Evolutionary conservation across 176 grass and related monocot genomes (phyloP).

Genomic region (maize (Zea mays)): DNA sequence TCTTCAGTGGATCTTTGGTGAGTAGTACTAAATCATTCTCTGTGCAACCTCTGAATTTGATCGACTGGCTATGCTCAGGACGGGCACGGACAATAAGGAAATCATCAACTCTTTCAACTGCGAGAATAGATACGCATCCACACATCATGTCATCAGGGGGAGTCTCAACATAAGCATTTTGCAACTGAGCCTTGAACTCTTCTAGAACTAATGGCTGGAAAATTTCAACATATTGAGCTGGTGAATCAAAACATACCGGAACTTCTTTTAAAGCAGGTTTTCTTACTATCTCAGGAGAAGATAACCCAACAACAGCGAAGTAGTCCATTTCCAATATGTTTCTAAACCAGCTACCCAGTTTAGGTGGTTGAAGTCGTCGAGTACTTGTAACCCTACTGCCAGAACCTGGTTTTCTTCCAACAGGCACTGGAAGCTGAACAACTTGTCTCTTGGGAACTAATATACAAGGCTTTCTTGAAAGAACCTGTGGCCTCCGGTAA

Average conservation of each 20-base stretch:
- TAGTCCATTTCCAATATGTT: constrained; percentile 89
- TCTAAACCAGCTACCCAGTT: constrained; percentile 80
- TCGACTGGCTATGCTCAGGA: constrained; percentile 57
- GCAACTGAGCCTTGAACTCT: constrained; percentile 94
- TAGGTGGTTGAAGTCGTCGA: constrained; percentile 67
- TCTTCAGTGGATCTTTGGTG: constrained; percentile 76
- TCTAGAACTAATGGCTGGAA: constrained; percentile 93
- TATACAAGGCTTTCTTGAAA: constrained; percentile 50
- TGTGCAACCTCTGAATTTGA: constrained; percentile 56
- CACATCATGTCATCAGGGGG: constrained; percentile 74
- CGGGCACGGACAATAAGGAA: constrained; percentile 83
- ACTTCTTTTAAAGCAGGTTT: constrained; percentile 68
- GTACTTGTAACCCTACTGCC: constrained; percentile 42
- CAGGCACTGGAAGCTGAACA: constrained; percentile 69
- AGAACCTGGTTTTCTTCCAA: constrained; percentile 52
- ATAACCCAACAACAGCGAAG: constrained; percentile 67
- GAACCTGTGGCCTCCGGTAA: constrained; percentile 42
- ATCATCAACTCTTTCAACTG: constrained; percentile 96
- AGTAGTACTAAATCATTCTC: constrained; percentile 97
- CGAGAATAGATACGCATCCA: constrained; percentile 64
- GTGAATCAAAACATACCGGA: constrained; percentile 77
- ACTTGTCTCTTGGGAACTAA: constrained; percentile 69
- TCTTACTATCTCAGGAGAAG: constrained; percentile 48
- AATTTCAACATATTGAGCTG: constrained; percentile 86
- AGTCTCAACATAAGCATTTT: constrained; percentile 67